Evolutionary conservation across 2,329 filamentous ascomycete species (phyloP), one percentile per base, ranked within the genome.

Genomic region (Cladophialophora chaetospira): DNA sequence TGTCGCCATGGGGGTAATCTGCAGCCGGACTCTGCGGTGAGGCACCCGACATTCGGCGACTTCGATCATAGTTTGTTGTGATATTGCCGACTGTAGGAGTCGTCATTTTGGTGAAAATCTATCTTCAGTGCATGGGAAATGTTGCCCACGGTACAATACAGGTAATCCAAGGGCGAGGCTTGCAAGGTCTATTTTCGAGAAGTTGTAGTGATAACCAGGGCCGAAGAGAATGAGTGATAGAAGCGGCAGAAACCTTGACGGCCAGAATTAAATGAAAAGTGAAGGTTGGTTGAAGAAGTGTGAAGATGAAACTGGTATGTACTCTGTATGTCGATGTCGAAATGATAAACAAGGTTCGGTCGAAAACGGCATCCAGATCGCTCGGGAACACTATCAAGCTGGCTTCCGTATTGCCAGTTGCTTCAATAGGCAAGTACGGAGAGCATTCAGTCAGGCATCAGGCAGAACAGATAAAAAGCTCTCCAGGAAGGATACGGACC

Each of bases 11-110:
- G n/a, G 47, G 53, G 31, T 33, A 56, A 26, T 57, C 57, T 13
- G 38, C 31, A 1, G 26, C 50, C 21, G 45, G 47, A 33, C 29
- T 33, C 2, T 58, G 31, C n/a, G 52, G 45, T 28, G 52, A 53
- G 15, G 57, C 57, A n/a, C 57, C 57, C 17, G 44, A 35, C 42
- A 53, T 56, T 13, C 38, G 40, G 28, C 57, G 53, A 29, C 44
- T 56, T 8, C 49, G 53, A 25, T 60, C 57, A 31, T 56, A 48
- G 36, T 60, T 60, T 45, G 56, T 58, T 13, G 56, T 50, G 25
- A 58, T 44, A 23, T 55, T 58, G 46, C 56, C 56, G n/a, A 53
- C 43, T 29, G 54, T 36, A 10, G 53, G 51, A 21, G 53, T 57
- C 36, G 57, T 53, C 57, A 60, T 60, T 25, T 35, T 35, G 2